Evolutionary conservation across 2,329 filamentous ascomycete species (phyloP), one percentile per base, ranked within the genome.

Genomic region (Aspergillus novofumigatus): DNA sequence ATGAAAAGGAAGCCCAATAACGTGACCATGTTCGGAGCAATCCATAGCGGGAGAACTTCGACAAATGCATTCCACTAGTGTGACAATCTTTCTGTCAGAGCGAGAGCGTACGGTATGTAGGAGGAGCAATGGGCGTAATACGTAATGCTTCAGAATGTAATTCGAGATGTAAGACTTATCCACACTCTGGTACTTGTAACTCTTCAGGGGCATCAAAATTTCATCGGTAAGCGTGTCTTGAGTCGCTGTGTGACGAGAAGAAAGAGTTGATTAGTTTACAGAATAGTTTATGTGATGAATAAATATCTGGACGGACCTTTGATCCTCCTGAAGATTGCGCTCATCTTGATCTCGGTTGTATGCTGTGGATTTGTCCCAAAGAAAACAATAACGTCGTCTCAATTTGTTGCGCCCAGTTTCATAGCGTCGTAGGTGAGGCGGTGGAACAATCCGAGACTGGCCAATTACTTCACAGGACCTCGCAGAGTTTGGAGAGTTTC

Each of bases 1-100:
- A 99, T 95, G 80, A 93, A 97, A 77, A 89, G 87, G 82, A 97
- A 99, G 57, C 94, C 94, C 50, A 97, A 77, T 25, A 99, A 81
- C 64, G 94, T 99, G 58, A 99, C 93, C 87, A 97, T 94, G 72
- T 99, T 99, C 35, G 94, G 94, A 28, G 94, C 94, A 54, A 99
- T 84, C 92, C 93, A 99, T 85, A 97, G 78, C 62, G 94, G 94
- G 68, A 99, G 78, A 45, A 97, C 78, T 72, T 96, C 87, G 67
- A 97, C 94, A 67, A 92, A 92, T 63, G 87, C 91, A 84, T 97
- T 97, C 94, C 94, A 99, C 93, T 97, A 66, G 50, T 21, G 17
- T 23, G 38, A 44, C 50, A 47, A 20, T 35, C 26, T 14, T 35
- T 51, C 49, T 20, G 49, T 51, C 49, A 21, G 28, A 47, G 49